Evolutionary conservation across 2,329 filamentous ascomycete species (phyloP), one percentile per base, ranked within the genome.

Genomic region (Chrysoporthe austroafricana): DNA sequence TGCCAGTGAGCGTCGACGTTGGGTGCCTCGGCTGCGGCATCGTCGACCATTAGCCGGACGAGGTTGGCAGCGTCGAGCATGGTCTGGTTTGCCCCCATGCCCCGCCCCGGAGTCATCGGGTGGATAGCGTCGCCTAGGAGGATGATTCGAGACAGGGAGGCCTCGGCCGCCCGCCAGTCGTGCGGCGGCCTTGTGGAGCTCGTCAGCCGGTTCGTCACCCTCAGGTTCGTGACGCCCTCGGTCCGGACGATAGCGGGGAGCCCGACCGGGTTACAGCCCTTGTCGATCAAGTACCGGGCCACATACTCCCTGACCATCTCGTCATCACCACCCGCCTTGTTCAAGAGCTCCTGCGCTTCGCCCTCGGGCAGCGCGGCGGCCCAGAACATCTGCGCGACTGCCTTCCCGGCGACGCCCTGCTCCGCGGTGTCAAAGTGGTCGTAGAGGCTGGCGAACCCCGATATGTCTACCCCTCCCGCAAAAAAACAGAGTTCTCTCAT

Each of bases 41-140:
- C 57, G 3, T 43, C 36, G n/a, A 60, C n/a, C 57, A 44, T 60
- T 39, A 60, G n/a, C 21, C 39, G 16, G 8, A 11, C 57, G 18
- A 60, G 39, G n/a, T 13, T 21, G 18, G 57, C 57, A 11, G 57
- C 57, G 36, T 44, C 57, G 18, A 60, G 18, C 39, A 60, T 8
- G 8, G 57, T 26, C 57, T 60, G 57, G 57, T 60, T 44, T 6
- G 57, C 57, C 9, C 39, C 57, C 57, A 60, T 44, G 36, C 39
- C 57, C 21, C 57, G 36, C 3, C 57, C 39, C n/a, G 57, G 57
- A 2, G 57, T 60, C 57, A 60, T 60, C 13, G 57, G 57, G 11
- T 44, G 57, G 57, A 60, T 60, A 7, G 57, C 57, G 9, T 60
- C 57, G 39, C 57, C 57, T 8, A 44, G 57, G 8, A 60, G 39